Evolutionary conservation across 2,329 filamentous ascomycete genomes (phyloP).

Genomic region (Aspergillus eucalypticola): DNA sequence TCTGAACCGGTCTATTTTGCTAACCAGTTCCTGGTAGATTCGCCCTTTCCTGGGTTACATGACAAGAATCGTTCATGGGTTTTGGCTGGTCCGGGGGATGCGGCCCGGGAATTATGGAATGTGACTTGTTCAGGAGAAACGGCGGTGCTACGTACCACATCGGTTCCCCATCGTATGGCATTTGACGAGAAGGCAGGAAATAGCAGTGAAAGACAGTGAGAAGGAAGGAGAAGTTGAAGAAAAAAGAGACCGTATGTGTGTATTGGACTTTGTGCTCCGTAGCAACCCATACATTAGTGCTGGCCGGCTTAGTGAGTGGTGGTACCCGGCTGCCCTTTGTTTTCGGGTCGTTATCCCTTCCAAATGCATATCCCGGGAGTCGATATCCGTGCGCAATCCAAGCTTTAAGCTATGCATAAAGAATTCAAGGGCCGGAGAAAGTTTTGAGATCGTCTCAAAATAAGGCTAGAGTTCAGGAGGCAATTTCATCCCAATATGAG

Average conservation of each 20-base stretch:
- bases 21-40: slow-evolving; percentile 6
- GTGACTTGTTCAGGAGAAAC: slow-evolving; percentile 17
- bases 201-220: neutral
- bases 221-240: neutral
- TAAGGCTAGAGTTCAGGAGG: slow-evolving; percentile 11
- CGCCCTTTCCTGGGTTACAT: slow-evolving; percentile 5
- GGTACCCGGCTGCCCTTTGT: no score
- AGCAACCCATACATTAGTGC: no score
- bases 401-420: slow-evolving; percentile 19
- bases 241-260: neutral
- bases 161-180: neutral
- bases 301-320: no score
- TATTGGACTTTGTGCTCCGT: no score
- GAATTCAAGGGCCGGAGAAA: slow-evolving; percentile 5
- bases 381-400: slow-evolving; percentile 23
- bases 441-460: slow-evolving; percentile 1
- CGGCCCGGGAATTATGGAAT: slow-evolving; percentile 22
- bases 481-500: neutral
- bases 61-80: slow-evolving; percentile 10
- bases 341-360: slow-evolving; percentile 4
- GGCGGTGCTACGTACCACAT: slow-evolving; percentile 1
- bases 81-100: slow-evolving; percentile 15
- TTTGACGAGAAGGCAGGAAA: neutral
- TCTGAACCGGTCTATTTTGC: slow-evolving; percentile 21
- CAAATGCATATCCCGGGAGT: slow-evolving; percentile 1